A percentile compares a stretch with the other conserved stretches of the same genome.
These are phyloP conservation scores for Gloeophyllum trabeum DNA, from an alignment of 768 basidiomycete species.

Conservation along the genomic window DNA sequence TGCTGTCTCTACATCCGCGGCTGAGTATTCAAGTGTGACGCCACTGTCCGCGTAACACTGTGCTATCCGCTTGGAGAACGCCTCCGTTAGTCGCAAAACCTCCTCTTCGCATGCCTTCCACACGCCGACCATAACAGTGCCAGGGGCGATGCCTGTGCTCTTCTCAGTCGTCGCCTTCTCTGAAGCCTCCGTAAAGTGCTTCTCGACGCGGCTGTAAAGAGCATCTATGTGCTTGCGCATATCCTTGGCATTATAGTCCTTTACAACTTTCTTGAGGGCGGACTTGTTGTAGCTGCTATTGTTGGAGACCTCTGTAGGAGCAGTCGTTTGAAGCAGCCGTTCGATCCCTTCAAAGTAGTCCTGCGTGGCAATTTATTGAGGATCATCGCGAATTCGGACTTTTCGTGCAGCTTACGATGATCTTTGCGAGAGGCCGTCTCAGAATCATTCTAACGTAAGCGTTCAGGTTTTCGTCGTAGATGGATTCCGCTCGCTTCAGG, in stretches of 20 bases:
- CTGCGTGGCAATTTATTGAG: slow-evolving; percentile 25
- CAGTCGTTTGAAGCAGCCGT: slow-evolving; percentile 70
- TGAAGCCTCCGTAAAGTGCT: slow-evolving; percentile 84
- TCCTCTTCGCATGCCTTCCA: slow-evolving; percentile 91
- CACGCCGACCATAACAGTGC: slow-evolving; percentile 67
- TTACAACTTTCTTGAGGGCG: slow-evolving; percentile 72
- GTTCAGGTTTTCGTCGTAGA: slow-evolving; percentile 83
- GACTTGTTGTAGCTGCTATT: slow-evolving; percentile 69
- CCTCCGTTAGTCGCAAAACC: slow-evolving; percentile 58
- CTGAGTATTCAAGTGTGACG: slow-evolving; percentile 61
- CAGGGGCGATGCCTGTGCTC: slow-evolving; percentile 37
- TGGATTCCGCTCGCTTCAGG: slow-evolving; percentile 59
- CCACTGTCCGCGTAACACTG: slow-evolving; percentile 76
- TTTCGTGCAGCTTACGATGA: slow-evolving; percentile 43
- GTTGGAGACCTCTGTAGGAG: slow-evolving; percentile 63
- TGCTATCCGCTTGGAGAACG: slow-evolving; percentile 55
- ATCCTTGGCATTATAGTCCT: slow-evolving; percentile 83
- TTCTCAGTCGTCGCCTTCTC: slow-evolving; percentile 47
- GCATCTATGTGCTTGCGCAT: slow-evolving; percentile 80
- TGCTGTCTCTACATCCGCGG: slow-evolving; percentile 62
- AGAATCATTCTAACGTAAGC: slow-evolving; percentile 85
- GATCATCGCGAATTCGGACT: background rate
- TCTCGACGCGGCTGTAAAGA: slow-evolving; percentile 86
- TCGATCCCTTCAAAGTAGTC: slow-evolving; percentile 94
- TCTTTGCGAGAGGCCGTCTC: slow-evolving; percentile 74